Evolutionary conservation across 176 grass and related monocot genomes (phyloP).

Genomic region (Raddia distichophylla): DNA sequence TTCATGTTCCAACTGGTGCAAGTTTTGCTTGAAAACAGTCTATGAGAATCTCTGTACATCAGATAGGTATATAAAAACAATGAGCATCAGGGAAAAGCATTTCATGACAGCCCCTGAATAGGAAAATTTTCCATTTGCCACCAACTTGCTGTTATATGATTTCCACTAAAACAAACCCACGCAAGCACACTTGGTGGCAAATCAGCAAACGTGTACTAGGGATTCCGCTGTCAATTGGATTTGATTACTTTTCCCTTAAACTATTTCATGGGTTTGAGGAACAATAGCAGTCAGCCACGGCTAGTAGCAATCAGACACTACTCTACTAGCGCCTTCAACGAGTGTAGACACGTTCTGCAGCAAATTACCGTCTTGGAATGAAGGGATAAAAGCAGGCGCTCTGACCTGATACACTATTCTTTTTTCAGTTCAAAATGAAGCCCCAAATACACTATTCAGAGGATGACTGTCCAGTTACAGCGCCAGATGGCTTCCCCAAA

Average conservation of each 20-base stretch:
- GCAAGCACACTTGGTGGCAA: background rate
- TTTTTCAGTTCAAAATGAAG: conserved; percentile 97
- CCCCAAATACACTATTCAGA: conserved; percentile 91
- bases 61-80: background rate
- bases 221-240: conserved; percentile 2
- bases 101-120: background rate
- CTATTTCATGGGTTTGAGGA: background rate
- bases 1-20: background rate
- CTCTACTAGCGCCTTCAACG: too few species aligned
- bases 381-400: background rate
- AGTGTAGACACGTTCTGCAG: too few species aligned
- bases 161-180: background rate
- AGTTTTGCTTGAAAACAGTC: background rate
- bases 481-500: conserved; percentile 79
- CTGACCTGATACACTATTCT: conserved; percentile 78
- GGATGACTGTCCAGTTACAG: conserved; percentile 84
- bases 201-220: background rate
- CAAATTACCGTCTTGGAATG: background rate
- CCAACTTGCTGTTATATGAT: background rate
- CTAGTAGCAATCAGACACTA: too few species aligned
- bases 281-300: background rate
- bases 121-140: background rate
- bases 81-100: conserved; percentile 9
- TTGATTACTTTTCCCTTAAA: background rate
- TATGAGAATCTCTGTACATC: background rate